These are phyloP conservation scores for Ophiostoma piceae DNA, from an alignment of 2,329 filamentous ascomycete genomes.

Conservation along the genomic window DNA sequence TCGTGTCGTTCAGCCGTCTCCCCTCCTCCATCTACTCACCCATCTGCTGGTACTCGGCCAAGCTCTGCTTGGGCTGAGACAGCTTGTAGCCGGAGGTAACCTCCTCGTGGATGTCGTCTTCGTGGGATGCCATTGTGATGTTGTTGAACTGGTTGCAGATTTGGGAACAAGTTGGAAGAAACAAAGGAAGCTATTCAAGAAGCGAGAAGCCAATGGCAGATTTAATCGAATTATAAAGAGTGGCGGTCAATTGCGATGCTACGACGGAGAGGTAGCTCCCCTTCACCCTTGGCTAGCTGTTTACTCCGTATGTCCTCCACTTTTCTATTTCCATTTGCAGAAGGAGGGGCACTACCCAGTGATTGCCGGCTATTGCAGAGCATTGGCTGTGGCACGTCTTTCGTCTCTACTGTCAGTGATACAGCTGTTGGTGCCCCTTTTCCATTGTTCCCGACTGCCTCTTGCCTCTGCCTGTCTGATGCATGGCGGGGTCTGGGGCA, in stretches of 20 bases:
- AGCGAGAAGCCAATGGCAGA: not conserved
- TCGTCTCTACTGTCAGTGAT: not conserved
- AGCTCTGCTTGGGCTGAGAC: conserved; percentile 90
- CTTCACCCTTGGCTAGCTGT: not conserved
- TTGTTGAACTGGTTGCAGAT: conserved; percentile 9
- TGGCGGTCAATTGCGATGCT: conserved; percentile 6
- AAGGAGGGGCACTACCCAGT: conserved; percentile 9
- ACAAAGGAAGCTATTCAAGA: not conserved
- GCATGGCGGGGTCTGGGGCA: not conserved
- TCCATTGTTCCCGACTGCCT: not conserved
- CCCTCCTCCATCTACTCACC: conserved; percentile 48
- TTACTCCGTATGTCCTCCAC: conserved; percentile 12
- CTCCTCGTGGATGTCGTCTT: conserved; percentile 71
- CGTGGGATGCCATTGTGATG: conserved; percentile 58
- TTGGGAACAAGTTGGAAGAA: not conserved
- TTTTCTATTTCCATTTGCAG: conserved; percentile 9
- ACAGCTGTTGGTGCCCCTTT: conserved; percentile 3
- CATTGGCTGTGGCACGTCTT: not conserved
- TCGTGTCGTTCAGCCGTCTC: not conserved
- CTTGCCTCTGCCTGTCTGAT: not conserved
- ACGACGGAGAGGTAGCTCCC: conserved; percentile 1
- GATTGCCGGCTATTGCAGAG: not conserved
- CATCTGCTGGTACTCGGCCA: conserved; percentile 90
- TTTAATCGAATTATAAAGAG: not conserved
- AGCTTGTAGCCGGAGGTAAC: conserved; percentile 96